Conservation (phyloP, 169 alveolate genomes). For the Plasmodium sp. region DNA sequence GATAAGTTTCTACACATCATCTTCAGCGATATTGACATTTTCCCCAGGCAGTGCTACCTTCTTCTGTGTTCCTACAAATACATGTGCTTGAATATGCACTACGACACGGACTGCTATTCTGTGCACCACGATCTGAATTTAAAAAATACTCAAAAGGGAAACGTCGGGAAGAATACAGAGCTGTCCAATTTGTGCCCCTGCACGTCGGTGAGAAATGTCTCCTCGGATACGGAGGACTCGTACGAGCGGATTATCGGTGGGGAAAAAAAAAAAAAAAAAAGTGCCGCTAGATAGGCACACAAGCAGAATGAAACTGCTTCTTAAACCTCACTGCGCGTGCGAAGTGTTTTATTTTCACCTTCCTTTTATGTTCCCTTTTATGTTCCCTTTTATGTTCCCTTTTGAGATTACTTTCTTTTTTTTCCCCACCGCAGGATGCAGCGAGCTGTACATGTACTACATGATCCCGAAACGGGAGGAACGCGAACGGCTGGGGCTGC, state of each 20-base stretch:
- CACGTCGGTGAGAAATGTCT: not conserved
- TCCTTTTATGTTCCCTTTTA: not conserved
- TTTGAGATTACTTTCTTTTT: not conserved
- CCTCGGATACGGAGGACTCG: constrained; percentile 11
- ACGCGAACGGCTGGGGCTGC: constrained; percentile 79
- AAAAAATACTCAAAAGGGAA: constrained; percentile 52
- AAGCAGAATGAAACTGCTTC: not conserved
- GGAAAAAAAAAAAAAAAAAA: constrained; percentile 13
- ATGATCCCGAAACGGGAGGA: constrained; percentile 85
- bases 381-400: no score
- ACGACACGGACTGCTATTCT: constrained; percentile 72
- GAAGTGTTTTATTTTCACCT: not conserved
- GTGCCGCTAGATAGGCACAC: not conserved
- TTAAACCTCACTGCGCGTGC: not conserved
- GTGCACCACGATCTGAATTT: constrained; percentile 33
- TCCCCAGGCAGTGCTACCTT: constrained; percentile 88
- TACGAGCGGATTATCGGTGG: constrained; percentile 64
- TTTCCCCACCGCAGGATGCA: constrained; percentile 77
- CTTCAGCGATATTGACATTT: constrained; percentile 86
- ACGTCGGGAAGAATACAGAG: constrained; percentile 42
- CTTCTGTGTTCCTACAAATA: constrained; percentile 82
- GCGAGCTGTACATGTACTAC: constrained; percentile 85
- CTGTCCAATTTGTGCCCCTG: constrained; percentile 52
- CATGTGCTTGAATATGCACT: constrained; percentile 87
- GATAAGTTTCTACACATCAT: constrained; percentile 80